These are phyloP conservation scores for Podospora tetraspora DNA, from an alignment of 495 filamentous ascomycete genomes.

Conservation along the genomic window DNA sequence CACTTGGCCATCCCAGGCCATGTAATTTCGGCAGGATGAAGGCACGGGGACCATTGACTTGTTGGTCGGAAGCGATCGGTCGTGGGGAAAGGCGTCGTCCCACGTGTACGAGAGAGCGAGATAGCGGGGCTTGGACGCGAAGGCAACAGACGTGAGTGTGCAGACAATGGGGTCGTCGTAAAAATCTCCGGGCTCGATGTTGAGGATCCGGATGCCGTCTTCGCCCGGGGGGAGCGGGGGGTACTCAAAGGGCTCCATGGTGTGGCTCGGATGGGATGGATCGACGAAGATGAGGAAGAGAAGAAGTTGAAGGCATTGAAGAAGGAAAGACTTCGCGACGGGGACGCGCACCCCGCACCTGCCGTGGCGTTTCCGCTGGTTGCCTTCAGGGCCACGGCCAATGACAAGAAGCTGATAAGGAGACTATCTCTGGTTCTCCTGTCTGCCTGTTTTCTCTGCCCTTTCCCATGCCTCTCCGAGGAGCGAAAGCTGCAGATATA, in stretches of 20 bases:
- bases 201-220: slow-evolving; percentile 20
- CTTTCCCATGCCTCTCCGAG: too few species aligned
- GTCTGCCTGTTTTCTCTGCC: too few species aligned
- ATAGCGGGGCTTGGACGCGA: slow-evolving; percentile 19
- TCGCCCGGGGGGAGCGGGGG: slow-evolving; percentile 4
- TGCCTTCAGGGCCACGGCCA: background rate
- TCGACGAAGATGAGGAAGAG: background rate
- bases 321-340: background rate
- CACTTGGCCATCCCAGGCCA: too few species aligned
- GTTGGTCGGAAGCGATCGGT: slow-evolving; percentile 5
- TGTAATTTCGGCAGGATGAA: too few species aligned
- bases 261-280: too few species aligned
- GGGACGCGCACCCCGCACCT: background rate
- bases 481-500: too few species aligned
- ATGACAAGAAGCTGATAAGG: background rate
- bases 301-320: background rate
- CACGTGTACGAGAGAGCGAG: slow-evolving; percentile 24
- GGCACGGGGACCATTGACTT: background rate
- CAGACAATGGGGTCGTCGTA: slow-evolving; percentile 8
- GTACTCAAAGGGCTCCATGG: background rate
- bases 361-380: background rate
- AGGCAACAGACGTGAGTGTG: slow-evolving; percentile 11
- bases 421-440: too few species aligned
- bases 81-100: slow-evolving; percentile 9
- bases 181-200: slow-evolving; percentile 20